Conservation (phyloP, 2,329 filamentous ascomycete species). For the Neoascochyta sp. region DNA sequence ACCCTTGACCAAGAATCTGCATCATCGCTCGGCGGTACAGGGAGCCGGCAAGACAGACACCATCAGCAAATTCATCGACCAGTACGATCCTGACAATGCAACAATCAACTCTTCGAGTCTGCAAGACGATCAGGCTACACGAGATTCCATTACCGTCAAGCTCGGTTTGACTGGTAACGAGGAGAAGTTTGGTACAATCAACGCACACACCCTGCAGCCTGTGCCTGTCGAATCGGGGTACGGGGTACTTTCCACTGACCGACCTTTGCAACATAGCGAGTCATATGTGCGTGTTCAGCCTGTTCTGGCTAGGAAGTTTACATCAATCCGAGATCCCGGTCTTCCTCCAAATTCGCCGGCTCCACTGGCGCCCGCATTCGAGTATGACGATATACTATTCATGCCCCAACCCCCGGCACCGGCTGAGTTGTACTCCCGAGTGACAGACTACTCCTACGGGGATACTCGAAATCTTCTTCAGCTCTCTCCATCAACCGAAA, state of each 20-base stretch:
- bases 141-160: too few relatives aligned
- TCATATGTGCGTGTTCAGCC: conserved; percentile 1
- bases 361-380: conserved; percentile 28
- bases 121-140: too few relatives aligned
- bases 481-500: conserved; percentile 15
- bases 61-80: conserved; percentile 32
- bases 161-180: too few relatives aligned
- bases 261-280: too few relatives aligned
- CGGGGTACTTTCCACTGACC: too few relatives aligned
- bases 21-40: conserved; percentile 10
- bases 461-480: conserved; percentile 33
- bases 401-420: conserved; percentile 6
- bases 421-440: conserved; percentile 24
- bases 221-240: too few relatives aligned
- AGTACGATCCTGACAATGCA: conserved; percentile 17
- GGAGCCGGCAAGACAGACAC: conserved; percentile 29
- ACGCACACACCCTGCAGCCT: too few relatives aligned
- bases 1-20: conserved; percentile 11
- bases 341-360: conserved; percentile 21
- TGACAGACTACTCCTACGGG: conserved; percentile 34
- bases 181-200: too few relatives aligned
- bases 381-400: conserved; percentile 12
- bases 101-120: conserved; percentile 5
- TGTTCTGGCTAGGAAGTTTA: conserved; percentile 4
- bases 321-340: conserved; percentile 13